Evolutionary conservation across 352 stramenopile species (phyloP).

Genomic region (Phytophthora foliorum): DNA sequence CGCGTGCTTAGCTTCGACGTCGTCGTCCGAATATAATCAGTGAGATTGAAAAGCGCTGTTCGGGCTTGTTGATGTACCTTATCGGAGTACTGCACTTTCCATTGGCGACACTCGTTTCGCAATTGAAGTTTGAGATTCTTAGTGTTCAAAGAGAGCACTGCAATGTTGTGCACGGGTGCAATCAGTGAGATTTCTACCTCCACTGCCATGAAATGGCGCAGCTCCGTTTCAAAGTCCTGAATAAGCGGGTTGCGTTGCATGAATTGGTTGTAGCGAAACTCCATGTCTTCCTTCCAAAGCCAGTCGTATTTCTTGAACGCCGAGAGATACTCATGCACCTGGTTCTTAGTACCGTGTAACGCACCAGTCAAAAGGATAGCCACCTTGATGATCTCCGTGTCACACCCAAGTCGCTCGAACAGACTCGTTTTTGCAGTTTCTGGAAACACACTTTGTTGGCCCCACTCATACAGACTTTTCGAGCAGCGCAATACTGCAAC

Average conservation of each 20-base stretch:
- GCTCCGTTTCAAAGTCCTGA: constrained; percentile 85
- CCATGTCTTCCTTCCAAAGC: constrained; percentile 93
- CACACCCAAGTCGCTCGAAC: constrained; percentile 87
- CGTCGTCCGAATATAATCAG: constrained; percentile 86
- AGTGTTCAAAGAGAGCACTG: constrained; percentile 86
- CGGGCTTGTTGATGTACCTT: constrained; percentile 83
- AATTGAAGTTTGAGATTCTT: constrained; percentile 92
- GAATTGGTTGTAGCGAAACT: constrained; percentile 88
- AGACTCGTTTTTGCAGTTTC: constrained; percentile 64
- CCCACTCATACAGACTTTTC: constrained; percentile 86
- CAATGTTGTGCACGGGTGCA: constrained; percentile 87
- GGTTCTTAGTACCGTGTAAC: constrained; percentile 86
- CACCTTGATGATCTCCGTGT: constrained; percentile 92
- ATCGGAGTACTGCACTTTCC: constrained; percentile 90
- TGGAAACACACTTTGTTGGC: constrained; percentile 67
- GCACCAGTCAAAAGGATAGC: constrained; percentile 87
- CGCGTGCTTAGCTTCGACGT: constrained; percentile 70
- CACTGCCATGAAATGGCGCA: constrained; percentile 85
- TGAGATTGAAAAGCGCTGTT: constrained; percentile 67
- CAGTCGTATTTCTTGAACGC: constrained; percentile 92
- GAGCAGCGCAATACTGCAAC: constrained; percentile 86
- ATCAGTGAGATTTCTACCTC: constrained; percentile 85
- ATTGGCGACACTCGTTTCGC: constrained; percentile 86
- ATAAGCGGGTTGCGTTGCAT: constrained; percentile 85
- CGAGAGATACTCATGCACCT: constrained; percentile 84